phyloP scores from a whole-genome alignment of 805 yeast species.

The Saturnispora gosingensis region DNA sequence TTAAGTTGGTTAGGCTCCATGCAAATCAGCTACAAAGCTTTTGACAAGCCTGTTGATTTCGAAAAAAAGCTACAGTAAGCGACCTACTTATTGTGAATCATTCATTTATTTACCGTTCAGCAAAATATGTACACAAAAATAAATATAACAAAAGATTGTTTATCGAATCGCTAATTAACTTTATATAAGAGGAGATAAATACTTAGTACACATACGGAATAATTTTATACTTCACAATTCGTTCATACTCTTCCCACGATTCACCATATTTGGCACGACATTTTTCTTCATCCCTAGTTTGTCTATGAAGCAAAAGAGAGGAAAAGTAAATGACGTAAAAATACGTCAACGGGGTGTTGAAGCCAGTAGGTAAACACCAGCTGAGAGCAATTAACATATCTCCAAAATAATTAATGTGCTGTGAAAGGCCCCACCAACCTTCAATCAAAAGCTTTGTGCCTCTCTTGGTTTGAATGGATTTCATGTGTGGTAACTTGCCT shows the following conservation, averaged over 20 bases:
- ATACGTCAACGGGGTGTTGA: slow-evolving; percentile 72
- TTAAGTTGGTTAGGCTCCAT: slow-evolving; percentile 62
- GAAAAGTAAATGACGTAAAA: slow-evolving; percentile 83
- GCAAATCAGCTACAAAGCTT: slow-evolving; percentile 72
- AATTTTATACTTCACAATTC: slow-evolving; percentile 76
- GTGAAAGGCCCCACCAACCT: slow-evolving; percentile 95
- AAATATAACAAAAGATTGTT: not conserved
- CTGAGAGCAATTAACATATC: slow-evolving; percentile 89
- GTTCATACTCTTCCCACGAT: slow-evolving; percentile 78
- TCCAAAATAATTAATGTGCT: slow-evolving; percentile 92
- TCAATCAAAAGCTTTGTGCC: slow-evolving; percentile 76
- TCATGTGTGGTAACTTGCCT: slow-evolving; percentile 62
- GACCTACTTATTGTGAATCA: not conserved
- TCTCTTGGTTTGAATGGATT: slow-evolving; percentile 59
- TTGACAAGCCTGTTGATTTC: slow-evolving; percentile 57
- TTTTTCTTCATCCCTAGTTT: slow-evolving; percentile 83
- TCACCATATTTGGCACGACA: slow-evolving; percentile 80
- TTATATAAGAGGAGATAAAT: not conserved
- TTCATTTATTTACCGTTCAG: not conserved
- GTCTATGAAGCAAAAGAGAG: slow-evolving; percentile 75
- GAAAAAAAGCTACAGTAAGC: slow-evolving; percentile 36
- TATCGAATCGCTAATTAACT: slow-evolving; percentile 11
- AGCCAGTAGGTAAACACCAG: slow-evolving; percentile 89
- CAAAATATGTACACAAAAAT: not conserved
- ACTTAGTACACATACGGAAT: slow-evolving; percentile 71